Base-by-base conservation (phyloP, 495 filamentous ascomycete species). In the Annulohypoxylon maeteangense region DNA sequence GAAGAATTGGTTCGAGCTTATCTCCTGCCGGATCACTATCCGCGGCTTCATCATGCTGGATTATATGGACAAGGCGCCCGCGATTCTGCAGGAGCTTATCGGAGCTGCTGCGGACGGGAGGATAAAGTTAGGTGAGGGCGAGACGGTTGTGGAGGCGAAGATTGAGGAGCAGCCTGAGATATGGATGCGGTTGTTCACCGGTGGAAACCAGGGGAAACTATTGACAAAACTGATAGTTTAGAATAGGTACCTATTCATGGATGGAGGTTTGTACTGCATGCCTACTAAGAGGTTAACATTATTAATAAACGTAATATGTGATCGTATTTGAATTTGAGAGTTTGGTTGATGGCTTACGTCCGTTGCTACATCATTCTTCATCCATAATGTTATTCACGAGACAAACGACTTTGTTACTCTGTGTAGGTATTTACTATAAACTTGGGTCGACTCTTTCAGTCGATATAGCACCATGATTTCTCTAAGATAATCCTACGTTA, bases 41-140 rank as follows among this genome's bases (percentile, higher is more conserved):
- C 78, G 77, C 38, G 87, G 87, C 0, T 86, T 89, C 62, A 85
- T 88, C 51, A 76, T 86, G 32, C 34, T 80, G 6, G 86, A 88
- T 70, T 81, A 79, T 56, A 62, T 79, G 31, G 66, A 79, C 57
- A 76, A 81, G 29, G 56, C 72, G 18, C 44, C 67, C 3, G 77
- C 75, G 42, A 75, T 84, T 6, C 72, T 77, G 8, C 67, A 78
- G 62, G 80, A 80, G 32, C 73, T 84, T 0, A 78, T 81, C 48
- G 78, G 74, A 16, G 80, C 75, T 44, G 75, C 78, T 70, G 69
- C 67, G 3, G 76, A 83, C 31, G 78, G 79, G 3, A 82, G 79
- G 62, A 71, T 83, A 20, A 69, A 71, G 58, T n/a, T 87, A 7
- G 72, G 78, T 12, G 69, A 78, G 10, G 77, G 78, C 60, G 76